Evolutionary conservation across 345 rosid genomes (phyloP).

Genomic region (Heritiera fomes): DNA sequence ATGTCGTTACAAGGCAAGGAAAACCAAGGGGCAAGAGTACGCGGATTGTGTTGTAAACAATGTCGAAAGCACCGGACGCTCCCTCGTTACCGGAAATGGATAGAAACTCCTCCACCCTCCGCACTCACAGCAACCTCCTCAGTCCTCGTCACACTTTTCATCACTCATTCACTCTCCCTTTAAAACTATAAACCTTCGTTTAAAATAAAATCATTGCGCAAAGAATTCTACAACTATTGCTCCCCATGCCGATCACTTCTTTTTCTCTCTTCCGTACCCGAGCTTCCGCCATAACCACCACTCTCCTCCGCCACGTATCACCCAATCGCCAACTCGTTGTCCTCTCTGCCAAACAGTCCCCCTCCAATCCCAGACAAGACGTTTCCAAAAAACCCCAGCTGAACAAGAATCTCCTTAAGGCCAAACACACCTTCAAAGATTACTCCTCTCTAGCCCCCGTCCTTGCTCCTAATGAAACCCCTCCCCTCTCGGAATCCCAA

Average conservation of each 20-base stretch:
- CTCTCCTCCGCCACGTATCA: slow-evolving; percentile 44
- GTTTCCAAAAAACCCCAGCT: slow-evolving; percentile 53
- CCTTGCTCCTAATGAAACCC: slow-evolving; percentile 53
- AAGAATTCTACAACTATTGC: background rate
- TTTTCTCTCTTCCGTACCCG: slow-evolving; percentile 50
- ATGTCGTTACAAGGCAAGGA: too few species aligned
- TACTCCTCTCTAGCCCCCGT: slow-evolving; percentile 69
- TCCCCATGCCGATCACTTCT: slow-evolving; percentile 49
- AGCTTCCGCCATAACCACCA: slow-evolving; percentile 26
- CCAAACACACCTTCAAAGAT: slow-evolving; percentile 58
- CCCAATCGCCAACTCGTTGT: slow-evolving; percentile 31
- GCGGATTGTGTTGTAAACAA: too few species aligned
- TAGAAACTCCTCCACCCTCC: background rate
- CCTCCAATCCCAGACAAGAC: slow-evolving; percentile 29
- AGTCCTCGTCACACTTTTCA: background rate
- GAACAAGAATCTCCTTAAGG: slow-evolving; percentile 65
- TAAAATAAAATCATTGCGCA: background rate
- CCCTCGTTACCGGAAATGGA: background rate
- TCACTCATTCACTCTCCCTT: background rate
- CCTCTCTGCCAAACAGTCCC: slow-evolving; percentile 44
- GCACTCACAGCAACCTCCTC: too few species aligned
- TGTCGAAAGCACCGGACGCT: too few species aligned
- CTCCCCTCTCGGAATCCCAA: slow-evolving; percentile 67
- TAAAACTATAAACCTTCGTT: background rate
- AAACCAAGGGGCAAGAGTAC: too few species aligned